Conservation (phyloP, 2,329 filamentous ascomycete species). For the Microcyclospora tardicrescens region DNA sequence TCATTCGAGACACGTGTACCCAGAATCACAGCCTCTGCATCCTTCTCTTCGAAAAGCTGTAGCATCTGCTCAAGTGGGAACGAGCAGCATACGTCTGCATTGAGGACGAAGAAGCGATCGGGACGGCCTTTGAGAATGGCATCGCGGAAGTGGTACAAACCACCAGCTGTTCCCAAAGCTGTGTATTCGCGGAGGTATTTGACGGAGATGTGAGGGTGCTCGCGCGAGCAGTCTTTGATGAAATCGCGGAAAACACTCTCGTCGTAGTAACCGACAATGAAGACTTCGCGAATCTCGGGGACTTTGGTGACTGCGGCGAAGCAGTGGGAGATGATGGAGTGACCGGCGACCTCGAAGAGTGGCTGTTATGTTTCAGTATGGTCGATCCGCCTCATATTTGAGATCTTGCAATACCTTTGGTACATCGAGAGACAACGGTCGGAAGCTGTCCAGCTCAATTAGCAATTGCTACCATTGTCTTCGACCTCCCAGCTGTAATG, state of each 20-base stretch:
- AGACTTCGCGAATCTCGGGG: slow-evolving; percentile 85
- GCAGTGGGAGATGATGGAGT: slow-evolving; percentile 98
- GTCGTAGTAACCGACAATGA: slow-evolving; percentile 98
- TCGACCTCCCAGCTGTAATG: slow-evolving; percentile 21
- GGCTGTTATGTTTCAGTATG: slow-evolving; percentile 42
- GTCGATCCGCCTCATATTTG: not conserved
- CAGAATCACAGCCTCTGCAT: slow-evolving; percentile 91
- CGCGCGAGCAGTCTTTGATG: slow-evolving; percentile 76
- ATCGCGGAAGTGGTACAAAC: slow-evolving; percentile 98
- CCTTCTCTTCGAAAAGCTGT: slow-evolving; percentile 81
- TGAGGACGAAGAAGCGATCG: slow-evolving; percentile 91
- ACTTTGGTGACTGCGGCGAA: slow-evolving; percentile 84
- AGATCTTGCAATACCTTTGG: slow-evolving; percentile 57
- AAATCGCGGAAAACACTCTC: slow-evolving; percentile 95
- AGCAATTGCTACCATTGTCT: too few species aligned
- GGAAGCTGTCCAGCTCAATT: not conserved
- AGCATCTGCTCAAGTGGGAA: slow-evolving; percentile 96
- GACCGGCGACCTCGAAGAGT: slow-evolving; percentile 94
- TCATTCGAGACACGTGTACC: slow-evolving; percentile 86
- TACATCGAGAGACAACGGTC: slow-evolving; percentile 60
- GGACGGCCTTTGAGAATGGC: slow-evolving; percentile 92
- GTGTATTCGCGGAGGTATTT: slow-evolving; percentile 97
- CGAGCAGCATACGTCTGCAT: slow-evolving; percentile 96
- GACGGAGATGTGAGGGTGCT: slow-evolving; percentile 79
- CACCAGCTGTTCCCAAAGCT: slow-evolving; percentile 86